Evolutionary conservation across 202 grass and related monocot genomes (phyloP), one percentile per base, ranked within the genome.

Genomic region (Musa balbisiana): DNA sequence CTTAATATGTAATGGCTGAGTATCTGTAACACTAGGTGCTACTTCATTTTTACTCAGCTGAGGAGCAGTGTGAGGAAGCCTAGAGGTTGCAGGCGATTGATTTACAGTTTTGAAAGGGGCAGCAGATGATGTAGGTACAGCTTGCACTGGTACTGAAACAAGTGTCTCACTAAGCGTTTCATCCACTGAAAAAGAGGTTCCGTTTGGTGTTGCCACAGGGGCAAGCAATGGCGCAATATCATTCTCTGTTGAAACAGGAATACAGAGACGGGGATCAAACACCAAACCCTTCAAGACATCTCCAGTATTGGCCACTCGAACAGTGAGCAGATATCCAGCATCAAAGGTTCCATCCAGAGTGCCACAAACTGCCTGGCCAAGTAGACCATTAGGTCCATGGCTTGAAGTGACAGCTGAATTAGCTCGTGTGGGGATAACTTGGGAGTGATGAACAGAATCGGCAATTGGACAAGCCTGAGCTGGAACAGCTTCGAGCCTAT

Each of bases 161-260:
- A 58, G 74, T 50, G 23, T 26, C 27, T 64, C 9, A 24, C 5
- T 26, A 25, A 43, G 62, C 24, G 9, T 11, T 17, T 43, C 43
- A 65, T 17, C 17, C 13, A 53, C 69, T 23, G 19, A 12, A 71
- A 20, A 4, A 9, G 10, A 52, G 16, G 2, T 71, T 52, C 64
- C 67, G 6, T 64, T 52, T 27, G 67, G 33, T 52, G n/a, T 74
- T 51, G 51, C 29, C 52, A 81, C 22, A 64, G 79, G 79, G 33
- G 33, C 33, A 24, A 81, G 79, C 52, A 81, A 27, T n/a, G 79
- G 79, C n/a, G 79, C 79, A 49, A 81, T 54, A 64, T 81, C 79
- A 74, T 81, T 81, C 13, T 81, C 79, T 51, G 20, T 51, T 8
- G 79, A 64, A 26, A 81, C 27, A 62, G 79, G 79, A 50, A 81